Evolutionary conservation across 768 basidiomycete species (phyloP), one percentile per base, ranked within the genome.

Genomic region (Termitomyces titanicus): DNA sequence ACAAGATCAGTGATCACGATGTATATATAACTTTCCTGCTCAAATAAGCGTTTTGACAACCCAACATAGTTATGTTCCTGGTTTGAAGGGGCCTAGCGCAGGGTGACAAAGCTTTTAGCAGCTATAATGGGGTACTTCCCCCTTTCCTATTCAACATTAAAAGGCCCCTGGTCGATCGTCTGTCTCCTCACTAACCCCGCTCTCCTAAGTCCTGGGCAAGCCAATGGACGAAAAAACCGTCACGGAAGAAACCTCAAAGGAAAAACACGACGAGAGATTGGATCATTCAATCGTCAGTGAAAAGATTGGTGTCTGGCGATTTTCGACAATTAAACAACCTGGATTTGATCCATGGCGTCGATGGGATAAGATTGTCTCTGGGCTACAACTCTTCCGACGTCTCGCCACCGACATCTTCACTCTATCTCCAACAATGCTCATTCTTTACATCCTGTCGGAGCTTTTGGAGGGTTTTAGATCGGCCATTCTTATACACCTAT

Each of bases 401-500:
- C 61, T 72, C 12, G 18, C 48, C 11, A 33, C 27, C 5, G 71
- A 72, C 20, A 52, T 71, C 25, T 71, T 51, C 51, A 22, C 27
- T 7, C 33, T 68, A 17, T 54, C 64, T 10, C 67, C 61, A 0
- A 35, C 43, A 1, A 46, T 70, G 35, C 58, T 69, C n/a, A 34
- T 58, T 18, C n/a, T 65, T 9, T 66, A 59, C 29, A 3, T 66
- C 9, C 25, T 68, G 6, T 61, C 58, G 11, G 58, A 66, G 17
- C 56, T 68, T 3, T 72, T 67, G 66, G 33, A 31, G 8, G 61
- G 67, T 0, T 25, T 67, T 1, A 64, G 68, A 46, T 50, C 62
- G 5, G 65, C 67, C 4, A 44, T 72, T 2, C 39, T 66, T 45
- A 60, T 67, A 58, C 59, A 69, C 45, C 50, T 71, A 12, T 65